Percentiles rank a stretch among this genome's conserved stretches.
Conservation (phyloP, 2,329 filamentous ascomycete genomes). For the Fusarium setosum region DNA sequence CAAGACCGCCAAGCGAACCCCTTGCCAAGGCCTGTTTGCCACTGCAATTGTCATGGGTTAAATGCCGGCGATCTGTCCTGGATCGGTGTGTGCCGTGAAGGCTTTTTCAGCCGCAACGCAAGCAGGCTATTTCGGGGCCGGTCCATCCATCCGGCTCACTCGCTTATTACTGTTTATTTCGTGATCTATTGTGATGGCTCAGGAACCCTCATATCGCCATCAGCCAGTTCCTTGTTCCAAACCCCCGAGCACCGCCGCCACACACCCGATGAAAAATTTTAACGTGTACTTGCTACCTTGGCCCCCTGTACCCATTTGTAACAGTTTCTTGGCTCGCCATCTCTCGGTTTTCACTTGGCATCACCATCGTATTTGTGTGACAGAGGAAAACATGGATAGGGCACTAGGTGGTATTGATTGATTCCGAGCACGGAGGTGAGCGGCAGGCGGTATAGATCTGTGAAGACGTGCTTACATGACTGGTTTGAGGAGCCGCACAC, state of each 20-base stretch:
- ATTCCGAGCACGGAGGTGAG: neutral
- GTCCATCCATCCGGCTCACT: neutral
- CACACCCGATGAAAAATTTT: neutral
- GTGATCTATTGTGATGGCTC: constrained; percentile 8
- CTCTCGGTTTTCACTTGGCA: neutral
- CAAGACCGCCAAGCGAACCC: constrained; percentile 5
- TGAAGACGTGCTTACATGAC: too few relatives aligned
- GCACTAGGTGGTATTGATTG: neutral
- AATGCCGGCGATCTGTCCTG: constrained; percentile 7
- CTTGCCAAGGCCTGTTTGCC: neutral
- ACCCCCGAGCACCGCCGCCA: neutral
- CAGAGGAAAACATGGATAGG: neutral
- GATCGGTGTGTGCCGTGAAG: constrained; percentile 10
- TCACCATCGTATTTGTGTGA: neutral
- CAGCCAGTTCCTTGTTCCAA: neutral
- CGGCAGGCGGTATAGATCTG: neutral
- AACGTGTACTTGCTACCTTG: neutral
- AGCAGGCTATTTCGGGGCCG: neutral
- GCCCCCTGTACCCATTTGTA: neutral
- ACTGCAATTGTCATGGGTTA: neutral
- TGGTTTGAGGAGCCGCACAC: too few relatives aligned
- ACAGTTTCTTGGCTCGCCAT: neutral
- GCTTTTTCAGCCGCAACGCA: constrained; percentile 3
- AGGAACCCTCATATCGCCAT: neutral
- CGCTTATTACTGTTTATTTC: constrained; percentile 10